phyloP scores from a whole-genome alignment of 164 flowering plant species.

The Liquidambar formosana region DNA sequence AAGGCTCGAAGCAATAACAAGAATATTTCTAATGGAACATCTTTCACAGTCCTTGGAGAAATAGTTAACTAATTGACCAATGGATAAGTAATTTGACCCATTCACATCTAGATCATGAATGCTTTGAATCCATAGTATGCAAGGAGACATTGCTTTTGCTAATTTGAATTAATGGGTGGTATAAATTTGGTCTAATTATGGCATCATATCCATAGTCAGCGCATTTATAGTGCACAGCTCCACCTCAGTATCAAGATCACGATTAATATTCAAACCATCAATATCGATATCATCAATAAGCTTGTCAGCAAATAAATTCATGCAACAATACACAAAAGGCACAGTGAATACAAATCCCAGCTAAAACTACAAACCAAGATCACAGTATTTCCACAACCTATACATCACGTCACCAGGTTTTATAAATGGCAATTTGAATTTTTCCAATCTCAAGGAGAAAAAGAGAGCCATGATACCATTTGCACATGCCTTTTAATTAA shows the following conservation, averaged over 20 bases:
- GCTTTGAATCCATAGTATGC: not conserved
- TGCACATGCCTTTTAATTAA: too few species aligned
- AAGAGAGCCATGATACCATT: too few species aligned
- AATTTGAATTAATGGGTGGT: not conserved
- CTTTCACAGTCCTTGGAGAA: not conserved
- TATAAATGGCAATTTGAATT: too few species aligned
- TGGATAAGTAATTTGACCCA: not conserved
- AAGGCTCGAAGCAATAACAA: not conserved
- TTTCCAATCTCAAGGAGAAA: too few species aligned
- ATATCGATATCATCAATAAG: not conserved
- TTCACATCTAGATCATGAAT: not conserved
- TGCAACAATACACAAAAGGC: too few species aligned
- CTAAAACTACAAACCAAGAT: too few species aligned
- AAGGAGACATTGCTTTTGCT: not conserved
- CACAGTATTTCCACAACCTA: too few species aligned
- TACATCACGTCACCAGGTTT: too few species aligned
- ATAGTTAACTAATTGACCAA: not conserved
- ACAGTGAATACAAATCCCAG: too few species aligned
- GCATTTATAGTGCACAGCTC: not conserved
- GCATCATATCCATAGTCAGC: not conserved
- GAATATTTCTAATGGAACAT: not conserved
- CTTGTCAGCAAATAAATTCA: too few species aligned
- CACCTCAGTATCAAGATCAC: not conserved
- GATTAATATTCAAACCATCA: too few species aligned
- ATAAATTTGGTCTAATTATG: not conserved